phyloP scores from a whole-genome alignment of 768 basidiomycete genomes.

The Tremella yokohamensis region DNA sequence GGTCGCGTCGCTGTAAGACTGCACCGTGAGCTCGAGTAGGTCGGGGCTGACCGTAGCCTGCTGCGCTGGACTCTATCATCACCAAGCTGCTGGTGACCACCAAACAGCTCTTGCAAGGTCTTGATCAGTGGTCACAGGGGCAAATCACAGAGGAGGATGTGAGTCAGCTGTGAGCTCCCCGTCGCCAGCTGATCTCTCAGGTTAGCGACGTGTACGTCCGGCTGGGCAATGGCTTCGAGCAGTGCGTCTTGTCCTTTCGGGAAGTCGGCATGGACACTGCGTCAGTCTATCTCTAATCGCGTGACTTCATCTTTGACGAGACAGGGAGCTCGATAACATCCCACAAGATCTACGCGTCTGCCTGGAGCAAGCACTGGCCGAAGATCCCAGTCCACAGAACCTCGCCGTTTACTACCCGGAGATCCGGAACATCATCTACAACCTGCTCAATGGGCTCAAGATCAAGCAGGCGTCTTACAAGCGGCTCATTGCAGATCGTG shows the following conservation, averaged over 20 bases:
- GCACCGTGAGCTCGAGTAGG: background rate
- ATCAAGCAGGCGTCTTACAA: conserved; percentile 85
- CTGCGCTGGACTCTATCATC: conserved; percentile 68
- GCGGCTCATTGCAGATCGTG: conserved; percentile 52
- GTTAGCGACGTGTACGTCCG: conserved; percentile 97
- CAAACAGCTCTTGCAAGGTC: conserved; percentile 77
- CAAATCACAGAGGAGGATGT: conserved; percentile 42
- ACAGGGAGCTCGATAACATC: conserved; percentile 78
- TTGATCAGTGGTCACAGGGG: conserved; percentile 45
- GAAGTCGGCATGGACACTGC: conserved; percentile 82
- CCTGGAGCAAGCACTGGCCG: conserved; percentile 84
- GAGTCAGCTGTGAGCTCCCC: conserved; percentile 12
- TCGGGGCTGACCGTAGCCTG: conserved; percentile 13
- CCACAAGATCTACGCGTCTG: conserved; percentile 84
- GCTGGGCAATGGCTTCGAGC: conserved; percentile 95
- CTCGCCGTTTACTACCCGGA: conserved; percentile 84
- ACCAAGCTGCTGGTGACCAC: conserved; percentile 90
- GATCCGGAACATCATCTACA: conserved; percentile 88
- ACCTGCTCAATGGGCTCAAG: conserved; percentile 86
- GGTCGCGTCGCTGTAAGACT: conserved; percentile 3
- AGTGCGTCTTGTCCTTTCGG: conserved; percentile 82
- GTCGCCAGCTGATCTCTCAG: conserved; percentile 47
- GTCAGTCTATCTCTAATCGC: conserved; percentile 62
- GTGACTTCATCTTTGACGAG: background rate
- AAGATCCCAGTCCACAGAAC: conserved; percentile 79